Evolutionary conservation across 306 rosid genomes (phyloP), one percentile per base, ranked within the genome.

Genomic region (Boehmeria nivea): DNA sequence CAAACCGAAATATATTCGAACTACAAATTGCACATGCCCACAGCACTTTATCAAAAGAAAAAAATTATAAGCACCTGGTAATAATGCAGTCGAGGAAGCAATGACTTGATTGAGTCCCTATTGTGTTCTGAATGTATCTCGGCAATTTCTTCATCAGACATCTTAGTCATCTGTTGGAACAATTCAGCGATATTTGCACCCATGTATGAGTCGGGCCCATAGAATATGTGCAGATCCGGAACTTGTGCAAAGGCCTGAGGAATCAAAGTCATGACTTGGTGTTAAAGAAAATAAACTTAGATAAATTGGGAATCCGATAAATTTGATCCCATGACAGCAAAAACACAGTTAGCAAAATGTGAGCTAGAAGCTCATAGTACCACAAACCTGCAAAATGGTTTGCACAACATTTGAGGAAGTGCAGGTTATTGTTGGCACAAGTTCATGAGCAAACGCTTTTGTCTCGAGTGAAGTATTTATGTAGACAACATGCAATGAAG

Each of bases 151-250:
- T 85, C 96, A 55, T 91, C 78, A 4, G 89, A 76, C 99, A 87
- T 84, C 70, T 77, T 73, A 20, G 80, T 61, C 95, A 91, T 91
- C 72, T 91, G 95, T 65, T 39, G 83, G 63, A 91, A 77, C 69
- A 85, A 53, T 46, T 87, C 99, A 52, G 46, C 66, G 61, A 91
- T 83, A 71, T 91, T 91, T 73, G 99, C 99, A 69, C 99, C 99
- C 99, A 91, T 91, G 83, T 91, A 91, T 37, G 99, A 76, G 83
- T 91, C 99, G 8, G 99, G 99, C 28, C 99, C 99, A 25, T 91
- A 85, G 79, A 79, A 87, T 66, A 91, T n/a, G 37, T 61, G 80
- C 68, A 88, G 72, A 61, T 78, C 87, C 15, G 86, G 95, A 60
- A 91, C 85, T 80, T 91, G 99, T 73, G 85, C 82, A 73, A 91